These are phyloP conservation scores for Capniomyces stellatus DNA, from an alignment of 371 early-diverging fungal genomes.

Conservation along the genomic window DNA sequence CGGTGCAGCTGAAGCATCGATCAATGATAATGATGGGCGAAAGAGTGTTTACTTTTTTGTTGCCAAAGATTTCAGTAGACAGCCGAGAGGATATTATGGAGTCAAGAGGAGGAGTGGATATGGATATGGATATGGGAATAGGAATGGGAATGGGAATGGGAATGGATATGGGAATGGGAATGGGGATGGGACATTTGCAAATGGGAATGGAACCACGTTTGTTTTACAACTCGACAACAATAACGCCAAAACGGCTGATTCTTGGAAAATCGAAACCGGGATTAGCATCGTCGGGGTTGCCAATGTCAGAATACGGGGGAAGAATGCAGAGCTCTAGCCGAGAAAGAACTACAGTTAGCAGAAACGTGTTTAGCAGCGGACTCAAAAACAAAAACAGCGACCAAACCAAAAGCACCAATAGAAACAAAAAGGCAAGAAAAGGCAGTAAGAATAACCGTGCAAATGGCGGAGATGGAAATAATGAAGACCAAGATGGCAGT, in stretches of 20 bases:
- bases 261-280: not conserved
- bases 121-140: no score
- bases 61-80: slow-evolving; percentile 16
- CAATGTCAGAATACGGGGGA: not conserved
- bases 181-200: not conserved
- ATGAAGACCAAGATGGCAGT: not conserved
- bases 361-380: not conserved
- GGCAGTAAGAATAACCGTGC: no score
- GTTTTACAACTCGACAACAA: not conserved
- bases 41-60: slow-evolving; percentile 50
- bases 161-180: no score
- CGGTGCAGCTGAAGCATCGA: slow-evolving; percentile 49
- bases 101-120: no score
- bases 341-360: not conserved
- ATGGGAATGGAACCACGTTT: not conserved
- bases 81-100: not conserved
- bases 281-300: not conserved
- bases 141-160: no score
- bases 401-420: no score
- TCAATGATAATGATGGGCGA: slow-evolving; percentile 67
- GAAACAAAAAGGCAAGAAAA: not conserved
- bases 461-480: not conserved
- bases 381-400: no score
- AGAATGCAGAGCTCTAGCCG: not conserved
- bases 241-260: not conserved